Evolutionary conservation across 78 protist genomes (phyloP), one percentile per base, ranked within the genome.

Genomic region (Ministeria vibrans): DNA sequence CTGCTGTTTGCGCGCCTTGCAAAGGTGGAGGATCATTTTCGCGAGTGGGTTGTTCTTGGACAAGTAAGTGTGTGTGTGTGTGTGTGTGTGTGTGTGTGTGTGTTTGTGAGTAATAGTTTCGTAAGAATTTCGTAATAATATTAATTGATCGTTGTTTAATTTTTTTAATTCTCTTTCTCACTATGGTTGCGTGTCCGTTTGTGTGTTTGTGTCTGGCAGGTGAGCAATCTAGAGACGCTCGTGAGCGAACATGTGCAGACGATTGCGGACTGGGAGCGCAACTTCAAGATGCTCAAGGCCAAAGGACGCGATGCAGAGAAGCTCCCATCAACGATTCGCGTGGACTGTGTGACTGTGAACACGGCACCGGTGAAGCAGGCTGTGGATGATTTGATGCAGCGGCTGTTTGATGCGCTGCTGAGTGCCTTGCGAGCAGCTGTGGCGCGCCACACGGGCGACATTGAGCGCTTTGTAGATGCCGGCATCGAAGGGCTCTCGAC

Each of bases 341-440:
- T 88, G 25, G 90, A 83, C 77, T 91, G 93, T 88, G 45, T 90
- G 79, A 68, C 15, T 39, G 64, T 90, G 28, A 64, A 80, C 34
- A 76, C 82, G 36, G 28, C 45, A 4, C 83, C 90, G 23, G 70
- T 91, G 69, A 84, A 84, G 76, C n/a, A 72, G 0, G 39, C 83
- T 53, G 77, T 88, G 61, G 92, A 91, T 6, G 82, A 79, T 28
- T 80, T 51, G 38, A 62, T 79, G 55, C 51, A 66, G 62, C 59
- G 75, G 25, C 34, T 89, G 30, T 2, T 34, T 7, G 88, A 85
- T 32, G 75, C 85, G 46, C 78, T 91, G 43, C 25, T 46, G 63
- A 5, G 7, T 62, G 3, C 83, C 36, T 74, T 91, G 62, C 44
- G 77, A 41, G 42, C 63, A 68, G 3, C 84, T 28, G 79, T 83